Evolutionary conservation across 352 stramenopile genomes (phyloP), one percentile per base, ranked within the genome.

Genomic region (Peronospora belbahrii): DNA sequence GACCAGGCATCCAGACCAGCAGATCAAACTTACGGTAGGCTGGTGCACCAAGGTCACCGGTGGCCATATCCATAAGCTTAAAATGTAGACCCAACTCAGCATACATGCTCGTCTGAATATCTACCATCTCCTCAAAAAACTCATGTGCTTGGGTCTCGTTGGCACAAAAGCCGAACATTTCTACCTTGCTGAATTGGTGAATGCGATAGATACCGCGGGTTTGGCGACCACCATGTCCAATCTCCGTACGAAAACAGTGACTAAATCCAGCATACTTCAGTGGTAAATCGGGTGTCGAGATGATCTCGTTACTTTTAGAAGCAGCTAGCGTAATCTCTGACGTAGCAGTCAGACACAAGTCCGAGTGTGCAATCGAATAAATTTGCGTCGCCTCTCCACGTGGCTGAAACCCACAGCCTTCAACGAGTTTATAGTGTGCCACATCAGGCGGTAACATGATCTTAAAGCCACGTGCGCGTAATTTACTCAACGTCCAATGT

Each of bases 161-260:
- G 20, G 72, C 79, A 20, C 70, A 74, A 49, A 94, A 90, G 43
- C 65, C 78, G 43, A 94, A 89, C 84, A 94, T 93, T 52, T 95
- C 84, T 13, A 93, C 82, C 44, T 95, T 95, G 56, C 61, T 85
- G 49, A 95, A 95, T 56, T 95, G 85, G 59, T 95, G 85, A 52
- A 95, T 85, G 20, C 85, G 82, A 52, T 93, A 95, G 31, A 95
- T 79, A 2, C 85, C 85, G 15, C 76, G 70, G 15, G 67, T 84
- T n/a, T 64, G 61, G 15, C 70, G 74, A 8, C 85, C 85, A 23
- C 76, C 75, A 45, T 85, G 74, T 11, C 85, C 85, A 37, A 84
- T 88, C 50, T 95, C 85, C 4, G 78, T 89, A 32, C 85, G 78
- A 63, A 95, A 95, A 47, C 85, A 95, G 59, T 93, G 82, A 27